Conservation (phyloP, 768 basidiomycete genomes). For the Termitomyces sp. region DNA sequence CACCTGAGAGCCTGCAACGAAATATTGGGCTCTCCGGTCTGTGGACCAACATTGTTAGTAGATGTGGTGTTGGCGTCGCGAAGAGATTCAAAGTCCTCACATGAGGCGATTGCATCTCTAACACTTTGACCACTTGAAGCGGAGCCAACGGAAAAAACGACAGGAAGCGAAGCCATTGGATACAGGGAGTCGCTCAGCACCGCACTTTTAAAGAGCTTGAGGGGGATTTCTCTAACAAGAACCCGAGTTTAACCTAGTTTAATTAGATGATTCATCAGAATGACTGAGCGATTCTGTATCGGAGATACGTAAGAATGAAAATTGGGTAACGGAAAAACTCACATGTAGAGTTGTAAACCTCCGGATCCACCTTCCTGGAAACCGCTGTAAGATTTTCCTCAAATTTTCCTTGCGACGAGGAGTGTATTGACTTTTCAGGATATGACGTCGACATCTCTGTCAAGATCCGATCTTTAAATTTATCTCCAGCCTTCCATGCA, state of each 20-base stretch:
- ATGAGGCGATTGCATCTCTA: conserved; percentile 59
- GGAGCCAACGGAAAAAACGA: conserved; percentile 44
- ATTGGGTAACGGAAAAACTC: background rate
- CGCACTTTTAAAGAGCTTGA: background rate
- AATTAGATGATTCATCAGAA: background rate
- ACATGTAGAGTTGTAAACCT: background rate
- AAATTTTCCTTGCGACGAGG: background rate
- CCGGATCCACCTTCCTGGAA: background rate
- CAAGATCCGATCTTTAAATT: conserved; percentile 1
- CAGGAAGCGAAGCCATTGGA: conserved; percentile 47
- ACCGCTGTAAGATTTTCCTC: background rate
- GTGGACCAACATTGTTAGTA: conserved; percentile 10
- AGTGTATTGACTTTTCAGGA: background rate
- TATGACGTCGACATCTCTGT: conserved; percentile 1
- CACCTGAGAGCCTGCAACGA: conserved; percentile 58
- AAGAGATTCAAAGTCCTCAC: conserved; percentile 32
- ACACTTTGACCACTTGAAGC: conserved; percentile 48
- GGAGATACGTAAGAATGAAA: background rate
- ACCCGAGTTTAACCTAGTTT: background rate
- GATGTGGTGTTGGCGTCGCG: background rate
- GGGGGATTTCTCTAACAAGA: background rate
- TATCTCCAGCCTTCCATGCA: background rate
- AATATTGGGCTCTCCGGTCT: conserved; percentile 72
- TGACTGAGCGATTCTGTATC: background rate
- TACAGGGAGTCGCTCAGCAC: background rate